Percentiles rank a stretch among this genome's conserved stretches.
Evolutionary conservation across 495 filamentous ascomycete species (phyloP).

Genomic region (Neohortaea acidophila): DNA sequence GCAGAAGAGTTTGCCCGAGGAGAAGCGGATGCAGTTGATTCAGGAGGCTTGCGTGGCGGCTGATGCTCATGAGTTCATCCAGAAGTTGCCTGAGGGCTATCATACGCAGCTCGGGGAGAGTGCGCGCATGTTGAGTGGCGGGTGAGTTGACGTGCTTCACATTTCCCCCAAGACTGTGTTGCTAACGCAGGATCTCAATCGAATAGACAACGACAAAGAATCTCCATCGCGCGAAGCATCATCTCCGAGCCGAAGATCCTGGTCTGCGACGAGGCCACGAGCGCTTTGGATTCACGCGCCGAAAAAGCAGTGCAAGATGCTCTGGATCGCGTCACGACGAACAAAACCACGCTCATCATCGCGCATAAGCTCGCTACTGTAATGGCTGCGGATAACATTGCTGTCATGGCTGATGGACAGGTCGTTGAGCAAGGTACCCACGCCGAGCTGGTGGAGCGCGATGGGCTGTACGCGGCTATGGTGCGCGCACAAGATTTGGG

Average conservation of each 20-base stretch:
- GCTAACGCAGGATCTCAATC: too few relatives aligned
- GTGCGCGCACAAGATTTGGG: slow-evolving; percentile 18
- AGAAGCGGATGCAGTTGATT: slow-evolving; percentile 15
- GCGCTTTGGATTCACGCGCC: slow-evolving; percentile 19
- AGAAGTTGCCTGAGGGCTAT: slow-evolving; percentile 19
- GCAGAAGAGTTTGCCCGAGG: slow-evolving; percentile 5
- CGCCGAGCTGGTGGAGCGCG: slow-evolving; percentile 14
- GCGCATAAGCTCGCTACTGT: slow-evolving; percentile 23
- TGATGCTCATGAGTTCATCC: slow-evolving; percentile 21
- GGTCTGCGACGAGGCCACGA: slow-evolving; percentile 24
- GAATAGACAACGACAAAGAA: slow-evolving; percentile 20
- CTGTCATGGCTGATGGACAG: slow-evolving; percentile 18
- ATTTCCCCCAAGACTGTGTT: too few relatives aligned
- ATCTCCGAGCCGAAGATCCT: slow-evolving; percentile 19
- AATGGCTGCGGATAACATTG: slow-evolving; percentile 21
- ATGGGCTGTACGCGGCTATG: slow-evolving; percentile 18
- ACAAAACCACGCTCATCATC: slow-evolving; percentile 21
- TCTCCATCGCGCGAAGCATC: slow-evolving; percentile 23
- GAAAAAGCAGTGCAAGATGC: slow-evolving; percentile 21
- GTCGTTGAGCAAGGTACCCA: slow-evolving; percentile 23
- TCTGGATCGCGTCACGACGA: slow-evolving; percentile 13
- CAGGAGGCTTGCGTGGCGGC: slow-evolving; percentile 16
- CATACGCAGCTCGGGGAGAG: slow-evolving; percentile 20
- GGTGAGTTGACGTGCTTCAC: slow-evolving; percentile 6
- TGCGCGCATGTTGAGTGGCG: slow-evolving; percentile 18